A percentile compares a stretch with the other conserved stretches of the same genome.
These are phyloP conservation scores for Bipolaris sorokiniana DNA, from an alignment of 2,329 filamentous ascomycete genomes.

Conservation along the genomic window DNA sequence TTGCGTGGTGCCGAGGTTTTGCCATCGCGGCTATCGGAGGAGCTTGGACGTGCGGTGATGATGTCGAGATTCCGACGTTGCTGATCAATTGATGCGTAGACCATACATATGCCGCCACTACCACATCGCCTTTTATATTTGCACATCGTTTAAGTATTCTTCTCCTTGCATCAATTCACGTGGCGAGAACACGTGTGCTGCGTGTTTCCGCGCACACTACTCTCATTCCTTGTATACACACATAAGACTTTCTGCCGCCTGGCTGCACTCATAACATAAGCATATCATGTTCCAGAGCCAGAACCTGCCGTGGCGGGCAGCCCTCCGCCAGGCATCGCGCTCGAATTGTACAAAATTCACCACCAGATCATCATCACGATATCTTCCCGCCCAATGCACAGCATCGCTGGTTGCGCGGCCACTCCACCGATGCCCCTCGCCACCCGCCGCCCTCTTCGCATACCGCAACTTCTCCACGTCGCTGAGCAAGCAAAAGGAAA, in stretches of 20 bases:
- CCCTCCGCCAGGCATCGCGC: slow-evolving; percentile 59
- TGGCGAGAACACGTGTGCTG: slow-evolving; percentile 10
- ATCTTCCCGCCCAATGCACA: slow-evolving; percentile 40
- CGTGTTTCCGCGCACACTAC: slow-evolving; percentile 3
- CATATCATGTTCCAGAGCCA: slow-evolving; percentile 66
- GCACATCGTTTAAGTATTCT: slow-evolving; percentile 13
- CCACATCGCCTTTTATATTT: slow-evolving; percentile 4
- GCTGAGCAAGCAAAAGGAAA: slow-evolving; percentile 61
- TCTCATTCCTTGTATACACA: slow-evolving; percentile 9
- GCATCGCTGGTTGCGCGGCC: slow-evolving; percentile 34
- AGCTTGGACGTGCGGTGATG: slow-evolving; percentile 31
- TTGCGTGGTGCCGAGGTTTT: slow-evolving; percentile 22
- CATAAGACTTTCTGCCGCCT: slow-evolving; percentile 9
- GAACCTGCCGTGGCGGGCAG: slow-evolving; percentile 69
- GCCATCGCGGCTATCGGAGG: slow-evolving; percentile 25
- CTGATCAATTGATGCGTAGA: slow-evolving; percentile 25
- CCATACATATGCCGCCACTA: slow-evolving; percentile 23
- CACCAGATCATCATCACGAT: slow-evolving; percentile 31
- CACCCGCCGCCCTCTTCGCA: slow-evolving; percentile 41
- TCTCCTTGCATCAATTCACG: slow-evolving; percentile 13
- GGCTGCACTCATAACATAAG: slow-evolving; percentile 6
- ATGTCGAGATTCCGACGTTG: slow-evolving; percentile 34
- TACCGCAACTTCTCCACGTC: slow-evolving; percentile 51
- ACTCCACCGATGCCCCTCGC: slow-evolving; percentile 33
- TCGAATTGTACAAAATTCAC: slow-evolving; percentile 45